phyloP scores from a whole-genome alignment of 164 flowering plant species.

The Umbilicus rupestris region DNA sequence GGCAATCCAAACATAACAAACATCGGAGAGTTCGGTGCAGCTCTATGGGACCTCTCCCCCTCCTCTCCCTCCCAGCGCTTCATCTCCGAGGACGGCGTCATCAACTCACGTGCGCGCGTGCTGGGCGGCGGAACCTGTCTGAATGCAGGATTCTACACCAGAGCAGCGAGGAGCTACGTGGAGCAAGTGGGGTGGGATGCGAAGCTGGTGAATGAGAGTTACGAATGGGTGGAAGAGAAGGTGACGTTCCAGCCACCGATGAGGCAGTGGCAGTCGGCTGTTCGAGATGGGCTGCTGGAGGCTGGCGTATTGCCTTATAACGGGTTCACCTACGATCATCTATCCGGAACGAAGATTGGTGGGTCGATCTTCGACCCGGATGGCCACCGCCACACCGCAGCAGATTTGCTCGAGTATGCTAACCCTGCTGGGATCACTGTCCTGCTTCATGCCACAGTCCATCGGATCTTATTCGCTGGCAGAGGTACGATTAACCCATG shows the following conservation, averaged over 20 bases:
- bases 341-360: conserved; percentile 69
- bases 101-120: conserved; percentile 49
- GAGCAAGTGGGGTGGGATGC: conserved; percentile 43
- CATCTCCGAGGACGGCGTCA: conserved; percentile 64
- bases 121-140: conserved; percentile 64
- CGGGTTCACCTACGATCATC: conserved; percentile 64
- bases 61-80: conserved; percentile 53
- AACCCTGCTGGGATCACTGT: conserved; percentile 39
- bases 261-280: conserved; percentile 66
- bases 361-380: conserved; percentile 66
- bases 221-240: conserved; percentile 63
- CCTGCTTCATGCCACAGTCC: conserved; percentile 51
- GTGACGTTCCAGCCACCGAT: conserved; percentile 52
- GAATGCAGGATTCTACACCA: conserved; percentile 64
- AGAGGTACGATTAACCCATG: conserved; percentile 19
- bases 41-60: conserved; percentile 45
- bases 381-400: conserved; percentile 69
- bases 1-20: conserved; percentile 59
- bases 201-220: conserved; percentile 40
- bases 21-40: conserved; percentile 31
- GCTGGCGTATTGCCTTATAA: conserved; percentile 56
- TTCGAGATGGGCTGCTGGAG: conserved; percentile 59
- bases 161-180: conserved; percentile 32
- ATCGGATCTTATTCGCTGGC: conserved; percentile 35
- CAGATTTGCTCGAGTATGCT: conserved; percentile 67